Base-by-base conservation (phyloP, 768 basidiomycete species). In the Termitomyces sp. region DNA sequence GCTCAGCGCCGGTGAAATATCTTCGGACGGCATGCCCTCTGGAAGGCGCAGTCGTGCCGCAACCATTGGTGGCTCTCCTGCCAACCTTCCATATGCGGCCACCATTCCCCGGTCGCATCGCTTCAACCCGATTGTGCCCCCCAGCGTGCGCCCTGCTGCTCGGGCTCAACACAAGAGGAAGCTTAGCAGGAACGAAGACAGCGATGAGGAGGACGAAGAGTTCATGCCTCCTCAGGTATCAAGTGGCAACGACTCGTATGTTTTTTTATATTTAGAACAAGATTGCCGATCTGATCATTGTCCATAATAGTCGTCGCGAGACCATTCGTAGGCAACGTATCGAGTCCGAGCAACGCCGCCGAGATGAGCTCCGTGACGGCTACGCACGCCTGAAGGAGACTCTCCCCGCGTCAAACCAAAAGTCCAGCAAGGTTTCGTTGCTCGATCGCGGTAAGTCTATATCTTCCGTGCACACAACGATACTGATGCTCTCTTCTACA, bases 331-430 rank as follows among this genome's bases (percentile, higher is more conserved):
- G 85, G 68, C 91, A 93, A 76, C 89, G 91, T 73, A 94, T 94
- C 76, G 91, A 94, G 79, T 92, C 91, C 25, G 91, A 94, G 77
- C 90, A 95, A 78, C 79, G 92, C 63, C 82, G 94, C 63, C 84
- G 94, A 39, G 92, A 95, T 65, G 94, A 96, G 73, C 89, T 96
- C 68, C 80, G 94, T 55, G 93, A 96, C 56, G 93, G 91, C 58
- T 96, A 95, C 73, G 83, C 86, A 64, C 83, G 88, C 57, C 85
- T 96, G 75, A 93, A 92, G 82, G 89, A 92, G 65, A 88, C 86
- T 55, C 85, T 96, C 64, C 94, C 94, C 28, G 79, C 86, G 58
- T 89, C 88, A 46, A 94, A 92, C 77, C 91, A 94, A 80, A 91
- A 94, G 79, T 86, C 90, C 10, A 91, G 88, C 81, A 96, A 96